phyloP scores from a whole-genome alignment of 352 stramenopile genomes.

The Phytophthora constricta region DNA sequence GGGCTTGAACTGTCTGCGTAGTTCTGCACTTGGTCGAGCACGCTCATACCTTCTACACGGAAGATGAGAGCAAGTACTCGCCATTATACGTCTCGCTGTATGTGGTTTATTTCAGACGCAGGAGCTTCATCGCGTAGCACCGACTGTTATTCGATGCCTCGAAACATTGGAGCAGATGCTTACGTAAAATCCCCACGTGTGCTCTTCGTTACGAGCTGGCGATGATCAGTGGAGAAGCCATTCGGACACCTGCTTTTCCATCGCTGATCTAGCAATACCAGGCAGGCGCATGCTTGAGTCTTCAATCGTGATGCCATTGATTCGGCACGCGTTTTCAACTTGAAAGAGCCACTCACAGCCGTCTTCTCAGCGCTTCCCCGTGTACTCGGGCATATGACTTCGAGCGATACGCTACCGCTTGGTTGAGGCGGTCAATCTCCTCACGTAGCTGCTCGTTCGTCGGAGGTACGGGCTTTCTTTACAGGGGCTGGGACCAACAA shows the following conservation, averaged over 20 bases:
- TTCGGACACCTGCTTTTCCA: not conserved
- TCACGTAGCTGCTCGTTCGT: slow-evolving; percentile 10
- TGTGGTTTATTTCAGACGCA: not conserved
- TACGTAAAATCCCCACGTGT: not conserved
- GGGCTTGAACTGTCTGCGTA: not conserved
- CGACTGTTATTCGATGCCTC: not conserved
- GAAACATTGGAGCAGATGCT: not conserved
- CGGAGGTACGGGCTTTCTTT: slow-evolving; percentile 4
- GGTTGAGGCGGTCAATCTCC: slow-evolving; percentile 16
- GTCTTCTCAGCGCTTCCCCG: slow-evolving; percentile 12
- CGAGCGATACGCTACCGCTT: slow-evolving; percentile 7
- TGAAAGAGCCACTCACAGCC: slow-evolving; percentile 11
- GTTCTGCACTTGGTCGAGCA: not conserved
- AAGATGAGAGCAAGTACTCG: not conserved
- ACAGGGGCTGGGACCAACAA: slow-evolving; percentile 20
- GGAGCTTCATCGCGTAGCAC: not conserved
- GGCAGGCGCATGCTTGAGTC: not conserved
- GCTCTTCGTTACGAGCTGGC: not conserved
- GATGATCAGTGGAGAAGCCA: not conserved
- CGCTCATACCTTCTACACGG: not conserved
- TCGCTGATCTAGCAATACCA: not conserved
- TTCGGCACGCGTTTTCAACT: not conserved
- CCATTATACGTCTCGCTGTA: not conserved
- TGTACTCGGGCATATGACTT: slow-evolving; percentile 9
- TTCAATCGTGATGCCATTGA: not conserved